Percentiles rank a stretch among this genome's conserved stretches.
Conservation (phyloP, 108 stramenopile genomes). For the Skeletonema tropicum region DNA sequence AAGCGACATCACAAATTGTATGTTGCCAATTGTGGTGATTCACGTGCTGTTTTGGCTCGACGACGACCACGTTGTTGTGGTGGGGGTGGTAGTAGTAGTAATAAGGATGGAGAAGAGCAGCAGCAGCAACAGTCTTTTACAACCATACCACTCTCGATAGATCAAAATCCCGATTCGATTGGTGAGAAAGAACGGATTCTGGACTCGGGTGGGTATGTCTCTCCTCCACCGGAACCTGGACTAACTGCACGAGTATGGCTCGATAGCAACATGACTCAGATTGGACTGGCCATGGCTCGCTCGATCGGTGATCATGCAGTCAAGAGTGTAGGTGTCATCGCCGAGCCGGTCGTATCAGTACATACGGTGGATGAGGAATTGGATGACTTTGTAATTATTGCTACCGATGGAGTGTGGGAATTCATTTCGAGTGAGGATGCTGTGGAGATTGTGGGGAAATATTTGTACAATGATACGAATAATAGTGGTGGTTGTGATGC, state of each 20-base stretch:
- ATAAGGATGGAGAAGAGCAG: neutral
- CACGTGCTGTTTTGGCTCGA: conserved; percentile 86
- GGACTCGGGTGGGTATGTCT: conserved; percentile 87
- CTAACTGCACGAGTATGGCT: conserved; percentile 92
- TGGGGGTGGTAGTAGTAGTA: neutral
- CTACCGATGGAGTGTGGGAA: conserved; percentile 97
- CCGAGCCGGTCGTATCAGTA: conserved; percentile 86
- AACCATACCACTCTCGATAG: conserved; percentile 73
- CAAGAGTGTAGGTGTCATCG: conserved; percentile 89
- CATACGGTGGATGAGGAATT: conserved; percentile 57
- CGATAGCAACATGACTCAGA: conserved; percentile 87
- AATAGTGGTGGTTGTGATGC: conserved; percentile 41
- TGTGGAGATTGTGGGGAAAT: conserved; percentile 67
- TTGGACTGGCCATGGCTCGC: conserved; percentile 95
- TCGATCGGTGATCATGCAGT: conserved; percentile 97
- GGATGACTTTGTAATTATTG: conserved; percentile 90
- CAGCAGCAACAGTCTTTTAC: conserved; percentile 4
- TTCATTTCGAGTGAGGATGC: conserved; percentile 84
- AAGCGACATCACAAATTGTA: conserved; percentile 74
- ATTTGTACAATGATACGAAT: conserved; percentile 42
- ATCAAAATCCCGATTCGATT: conserved; percentile 92
- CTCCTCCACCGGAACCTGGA: conserved; percentile 91
- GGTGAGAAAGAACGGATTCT: conserved; percentile 84
- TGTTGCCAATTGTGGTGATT: conserved; percentile 92
- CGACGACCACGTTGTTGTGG: conserved; percentile 1